Evolutionary conservation across 225 moss, liverwort and hornwort species (phyloP), one percentile per base, ranked within the genome.

Genomic region (Thuidium tamariscinum): DNA sequence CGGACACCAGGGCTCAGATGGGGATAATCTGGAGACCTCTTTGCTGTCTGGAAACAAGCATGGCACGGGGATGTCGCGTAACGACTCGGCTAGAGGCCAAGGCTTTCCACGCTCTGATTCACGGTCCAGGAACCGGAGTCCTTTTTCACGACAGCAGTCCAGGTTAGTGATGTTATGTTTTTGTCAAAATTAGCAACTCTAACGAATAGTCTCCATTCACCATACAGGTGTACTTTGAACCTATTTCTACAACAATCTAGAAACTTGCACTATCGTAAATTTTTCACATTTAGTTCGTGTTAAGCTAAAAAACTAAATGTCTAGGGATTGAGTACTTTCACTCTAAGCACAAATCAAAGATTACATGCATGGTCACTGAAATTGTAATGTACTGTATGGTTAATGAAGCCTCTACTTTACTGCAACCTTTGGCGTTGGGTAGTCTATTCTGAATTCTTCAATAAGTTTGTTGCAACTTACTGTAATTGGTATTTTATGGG

Each of bases 121-220:
- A n/a, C 92, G 51, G 22, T 86, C 89, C 48, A 82, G 84, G 67
- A 90, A 83, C 44, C 77, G 78, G 66, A 88, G 89, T 54, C 82
- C 93, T 19, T 56, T 93, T 8, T 92, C 92, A 37, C 82, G 92
- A 74, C 93, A 91, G 78, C 91, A 82, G 32, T 91, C 91, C 34
- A 85, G 93, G 86, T 86, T 59, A 69, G 86, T 79, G 55, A 85
- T 29, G 48, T 61, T 14, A 44, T 30, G 41, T 26, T 27, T 65
- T 64, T 34, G 20, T 34, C 48, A 48, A 34, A 64, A 4, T 8
- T 49, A 10, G 64, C 49, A n/a, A 64, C 25, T 25, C 37, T 26
- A 25, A 55, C 0, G 25, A 36, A 6, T 9, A 76, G 16, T 27
- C 26, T 77, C 17, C 26, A 7, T 56, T 37, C 16, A 77, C 55